A percentile compares a stretch with the other conserved stretches of the same genome.
Conservation (phyloP, 192 early-diverging fungal species). For the Chytriomyces sp. region DNA sequence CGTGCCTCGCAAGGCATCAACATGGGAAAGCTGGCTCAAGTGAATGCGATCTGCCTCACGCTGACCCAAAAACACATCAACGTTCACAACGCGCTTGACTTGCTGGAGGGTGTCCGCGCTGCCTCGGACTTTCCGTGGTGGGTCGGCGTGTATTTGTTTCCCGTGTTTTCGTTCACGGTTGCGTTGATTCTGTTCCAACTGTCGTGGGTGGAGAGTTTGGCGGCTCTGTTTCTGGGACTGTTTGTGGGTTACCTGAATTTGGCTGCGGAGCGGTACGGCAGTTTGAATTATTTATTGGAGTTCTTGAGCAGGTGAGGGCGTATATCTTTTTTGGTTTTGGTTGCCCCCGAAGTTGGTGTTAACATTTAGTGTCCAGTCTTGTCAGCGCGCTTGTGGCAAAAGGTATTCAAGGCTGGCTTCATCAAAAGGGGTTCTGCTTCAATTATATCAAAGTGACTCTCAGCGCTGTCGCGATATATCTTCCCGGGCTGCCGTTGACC, state of each 20-base stretch:
- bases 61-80: slow-evolving; percentile 37
- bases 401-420: slow-evolving; percentile 13
- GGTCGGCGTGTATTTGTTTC: slow-evolving; percentile 36
- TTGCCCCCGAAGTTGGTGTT: no score
- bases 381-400: slow-evolving; percentile 35
- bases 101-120: slow-evolving; percentile 39
- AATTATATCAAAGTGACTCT: slow-evolving; percentile 40
- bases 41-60: slow-evolving; percentile 50
- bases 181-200: slow-evolving; percentile 46
- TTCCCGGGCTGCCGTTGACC: slow-evolving; percentile 79
- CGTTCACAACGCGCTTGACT: slow-evolving; percentile 41
- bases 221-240: slow-evolving; percentile 37
- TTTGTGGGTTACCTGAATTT: slow-evolving; percentile 42
- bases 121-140: slow-evolving; percentile 29
- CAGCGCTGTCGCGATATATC: slow-evolving; percentile 40
- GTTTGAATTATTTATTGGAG: slow-evolving; percentile 48
- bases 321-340: not conserved
- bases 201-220: slow-evolving; percentile 44
- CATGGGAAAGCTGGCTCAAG: slow-evolving; percentile 51
- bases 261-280: slow-evolving; percentile 32
- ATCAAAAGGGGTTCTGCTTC: slow-evolving; percentile 12
- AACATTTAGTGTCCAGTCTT: not conserved
- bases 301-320: slow-evolving; percentile 41
- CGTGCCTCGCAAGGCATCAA: slow-evolving; percentile 46
- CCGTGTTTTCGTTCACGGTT: slow-evolving; percentile 42